Conservation (phyloP, 768 basidiomycete species). For the Psilocybe subaeruginosa region DNA sequence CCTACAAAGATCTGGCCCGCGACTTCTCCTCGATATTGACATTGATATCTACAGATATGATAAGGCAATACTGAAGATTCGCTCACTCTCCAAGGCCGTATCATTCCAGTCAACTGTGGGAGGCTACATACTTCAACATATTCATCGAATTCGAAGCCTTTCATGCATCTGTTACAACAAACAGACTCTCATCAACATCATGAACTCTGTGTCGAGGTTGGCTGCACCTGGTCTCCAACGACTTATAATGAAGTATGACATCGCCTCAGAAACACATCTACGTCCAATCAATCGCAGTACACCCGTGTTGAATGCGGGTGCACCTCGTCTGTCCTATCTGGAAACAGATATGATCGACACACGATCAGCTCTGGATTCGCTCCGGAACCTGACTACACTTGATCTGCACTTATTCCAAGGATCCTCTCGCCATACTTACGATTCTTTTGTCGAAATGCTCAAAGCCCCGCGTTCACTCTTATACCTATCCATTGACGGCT, state of each 20-base stretch:
- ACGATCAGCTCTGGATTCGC: slow-evolving; percentile 21
- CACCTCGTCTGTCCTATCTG: slow-evolving; percentile 26
- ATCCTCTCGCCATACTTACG: slow-evolving; percentile 13
- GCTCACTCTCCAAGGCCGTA: neutral
- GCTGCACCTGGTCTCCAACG: slow-evolving; percentile 28
- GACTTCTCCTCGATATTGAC: slow-evolving; percentile 29
- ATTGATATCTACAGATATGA: slow-evolving; percentile 34
- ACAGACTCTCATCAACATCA: slow-evolving; percentile 25
- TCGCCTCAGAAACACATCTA: neutral
- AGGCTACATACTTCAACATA: slow-evolving; percentile 14
- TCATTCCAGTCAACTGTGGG: neutral
- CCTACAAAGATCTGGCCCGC: slow-evolving; percentile 30
- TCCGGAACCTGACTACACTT: slow-evolving; percentile 35
- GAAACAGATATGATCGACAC: slow-evolving; percentile 28
- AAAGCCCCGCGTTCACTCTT: slow-evolving; percentile 24
- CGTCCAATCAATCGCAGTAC: neutral
- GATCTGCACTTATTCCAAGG: slow-evolving; percentile 25
- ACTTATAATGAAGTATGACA: slow-evolving; percentile 22
- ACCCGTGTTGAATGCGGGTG: slow-evolving; percentile 22
- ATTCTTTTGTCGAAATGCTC: slow-evolving; percentile 22
- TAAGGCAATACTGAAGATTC: slow-evolving; percentile 3
- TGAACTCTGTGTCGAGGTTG: slow-evolving; percentile 17
- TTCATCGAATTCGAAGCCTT: slow-evolving; percentile 30
- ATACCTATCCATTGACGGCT: slow-evolving; percentile 33
- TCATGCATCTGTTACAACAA: slow-evolving; percentile 27